Evolutionary conservation across 306 rosid genomes (phyloP).

Genomic region (Prunus dulcis): DNA sequence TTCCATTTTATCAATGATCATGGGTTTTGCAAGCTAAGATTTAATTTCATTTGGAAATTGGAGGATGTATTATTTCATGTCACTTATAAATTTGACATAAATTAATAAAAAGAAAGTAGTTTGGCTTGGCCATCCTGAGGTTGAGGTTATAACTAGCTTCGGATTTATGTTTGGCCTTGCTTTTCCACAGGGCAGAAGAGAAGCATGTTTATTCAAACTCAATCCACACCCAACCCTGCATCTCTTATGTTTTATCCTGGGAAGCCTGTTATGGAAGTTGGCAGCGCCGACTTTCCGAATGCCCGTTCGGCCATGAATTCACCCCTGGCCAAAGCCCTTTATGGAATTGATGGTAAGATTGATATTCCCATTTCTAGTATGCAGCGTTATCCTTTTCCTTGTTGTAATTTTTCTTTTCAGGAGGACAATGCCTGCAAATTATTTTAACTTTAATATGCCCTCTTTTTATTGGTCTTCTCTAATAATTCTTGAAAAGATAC

Average conservation of each 20-base stretch:
- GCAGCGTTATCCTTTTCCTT: background rate
- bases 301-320: constrained; percentile 83
- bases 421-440: background rate
- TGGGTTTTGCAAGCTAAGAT: background rate
- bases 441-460: background rate
- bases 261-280: constrained; percentile 83
- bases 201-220: constrained; percentile 63
- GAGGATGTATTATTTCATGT: background rate
- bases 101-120: background rate
- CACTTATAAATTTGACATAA: background rate
- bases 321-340: constrained; percentile 77
- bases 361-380: background rate
- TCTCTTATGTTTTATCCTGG: constrained; percentile 71
- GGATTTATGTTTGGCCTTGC: background rate
- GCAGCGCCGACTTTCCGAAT: constrained; percentile 92
- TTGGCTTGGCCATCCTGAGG: background rate
- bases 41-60: background rate
- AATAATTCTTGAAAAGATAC: background rate
- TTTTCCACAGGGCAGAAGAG: constrained; percentile 58
- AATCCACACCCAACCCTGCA: constrained; percentile 65
- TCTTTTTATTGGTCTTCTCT: background rate
- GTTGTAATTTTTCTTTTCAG: background rate
- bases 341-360: constrained; percentile 64
- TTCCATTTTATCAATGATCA: background rate
- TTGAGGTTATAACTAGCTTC: background rate